Evolutionary conservation across 345 rosid genomes (phyloP).

Genomic region (Hypericum perforatum): DNA sequence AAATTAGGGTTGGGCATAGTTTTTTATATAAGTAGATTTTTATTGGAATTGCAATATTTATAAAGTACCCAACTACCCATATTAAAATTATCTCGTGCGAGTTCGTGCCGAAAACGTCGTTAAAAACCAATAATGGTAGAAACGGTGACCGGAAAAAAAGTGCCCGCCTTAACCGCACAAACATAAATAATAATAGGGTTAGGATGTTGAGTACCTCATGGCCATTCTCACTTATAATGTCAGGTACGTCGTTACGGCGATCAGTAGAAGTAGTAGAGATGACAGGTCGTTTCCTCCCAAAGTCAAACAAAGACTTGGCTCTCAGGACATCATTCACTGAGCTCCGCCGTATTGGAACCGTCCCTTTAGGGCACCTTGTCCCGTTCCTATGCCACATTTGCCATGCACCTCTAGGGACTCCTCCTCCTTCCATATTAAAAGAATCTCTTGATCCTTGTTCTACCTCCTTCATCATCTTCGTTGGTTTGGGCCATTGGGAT

Average conservation of each 20-base stretch:
- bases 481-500: no score
- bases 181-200: not conserved
- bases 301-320: conserved; percentile 65
- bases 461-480: conserved; percentile 4
- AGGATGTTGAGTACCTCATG: conserved; percentile 15
- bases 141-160: no score
- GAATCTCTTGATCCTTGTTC: conserved; percentile 1
- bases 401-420: conserved; percentile 26
- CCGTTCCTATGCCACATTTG: conserved; percentile 30
- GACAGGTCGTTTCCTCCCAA: conserved; percentile 55
- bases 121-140: no score
- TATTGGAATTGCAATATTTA: no score
- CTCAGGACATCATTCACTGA: conserved; percentile 19
- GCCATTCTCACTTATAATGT: conserved; percentile 52
- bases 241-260: conserved; percentile 54
- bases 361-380: conserved; percentile 22
- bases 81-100: no score
- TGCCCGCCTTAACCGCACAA: no score
- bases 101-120: no score
- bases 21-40: no score
- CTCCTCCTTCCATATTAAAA: conserved; percentile 5
- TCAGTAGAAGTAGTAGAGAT: conserved; percentile 8
- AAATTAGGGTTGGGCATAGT: no score
- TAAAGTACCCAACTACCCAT: no score
- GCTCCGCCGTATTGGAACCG: conserved; percentile 23